Base-by-base conservation (phyloP, 306 rosid genomes). In the Begonia loranthoides region DNA sequence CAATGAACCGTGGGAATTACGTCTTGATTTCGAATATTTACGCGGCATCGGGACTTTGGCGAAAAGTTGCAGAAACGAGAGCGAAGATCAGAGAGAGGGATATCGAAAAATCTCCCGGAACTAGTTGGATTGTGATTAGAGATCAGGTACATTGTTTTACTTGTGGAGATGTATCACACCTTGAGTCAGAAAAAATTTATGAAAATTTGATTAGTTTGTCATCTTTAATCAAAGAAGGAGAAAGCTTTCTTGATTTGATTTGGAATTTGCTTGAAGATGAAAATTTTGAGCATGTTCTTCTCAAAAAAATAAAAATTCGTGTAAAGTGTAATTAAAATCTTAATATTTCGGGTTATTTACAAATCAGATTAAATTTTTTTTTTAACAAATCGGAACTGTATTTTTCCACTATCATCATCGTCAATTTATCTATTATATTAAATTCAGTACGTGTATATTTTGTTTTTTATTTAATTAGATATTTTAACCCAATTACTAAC, bases 121-220 rank as follows among this genome's bases (percentile, higher is more conserved):
- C 39, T 50, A 76, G 81, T 54, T 76, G 78, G 81, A 76, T 71
- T 55, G 61, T 61, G 51, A 66, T 68, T 50, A 58, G 65, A 46
- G 57, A 53, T 51, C 67, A 61, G 45, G 65, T 64, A 14, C 75
- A 65, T 13, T 64, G 48, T 52, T 71, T 76, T 34, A 56, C 70
- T 41, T 63, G 70, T 1, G 60, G 59, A 19, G 78, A 76, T 41
- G 51, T 65, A 24, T 60, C 70, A 57, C 75, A 76, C 50, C 58
- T 47, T 40, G 58, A 55, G 15, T 68, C 82, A 7, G 61, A 57
- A 13, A 41, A n/a, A 22, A 64, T 76, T 41, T 71, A 76, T 58
- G 67, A 50, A 12, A 71, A 43, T 49, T 60, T 76, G 47, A 50
- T 50, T 61, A 66, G 71, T 60, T 43, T 76, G 52, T 53, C 58